Percentiles rank a stretch among this genome's conserved stretches.
These are phyloP conservation scores for Neurospora sublineolata DNA, from an alignment of 495 filamentous ascomycete genomes.

Conservation along the genomic window DNA sequence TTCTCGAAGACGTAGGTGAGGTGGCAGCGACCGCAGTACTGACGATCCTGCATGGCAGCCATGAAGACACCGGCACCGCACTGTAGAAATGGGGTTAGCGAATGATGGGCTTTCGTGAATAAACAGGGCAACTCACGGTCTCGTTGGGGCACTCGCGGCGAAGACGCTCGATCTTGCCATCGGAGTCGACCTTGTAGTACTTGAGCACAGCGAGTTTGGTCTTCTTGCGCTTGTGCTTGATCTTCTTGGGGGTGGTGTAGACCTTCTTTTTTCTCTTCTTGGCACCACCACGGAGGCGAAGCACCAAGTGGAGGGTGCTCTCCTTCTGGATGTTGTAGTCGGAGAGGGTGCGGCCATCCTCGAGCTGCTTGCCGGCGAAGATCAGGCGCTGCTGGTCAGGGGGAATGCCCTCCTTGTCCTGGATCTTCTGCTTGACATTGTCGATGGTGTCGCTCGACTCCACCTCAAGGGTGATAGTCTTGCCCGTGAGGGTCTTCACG, in stretches of 20 bases:
- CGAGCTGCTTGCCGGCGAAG: slow-evolving; percentile 99
- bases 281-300: slow-evolving; percentile 90
- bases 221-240: slow-evolving; percentile 99
- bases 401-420: slow-evolving; percentile 99
- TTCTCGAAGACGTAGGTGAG: slow-evolving; percentile 99
- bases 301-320: slow-evolving; percentile 95
- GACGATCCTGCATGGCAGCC: slow-evolving; percentile 98
- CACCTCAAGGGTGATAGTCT: slow-evolving; percentile 99
- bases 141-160: slow-evolving; percentile 90
- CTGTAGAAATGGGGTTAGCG: slow-evolving; percentile 35
- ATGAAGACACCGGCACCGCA: slow-evolving; percentile 99
- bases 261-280: slow-evolving; percentile 99
- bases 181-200: slow-evolving; percentile 99
- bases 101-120: neutral
- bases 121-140: slow-evolving; percentile 50
- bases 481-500: slow-evolving; percentile 99
- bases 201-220: slow-evolving; percentile 99
- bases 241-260: slow-evolving; percentile 99
- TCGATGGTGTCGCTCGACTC: slow-evolving; percentile 99
- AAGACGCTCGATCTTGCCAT: slow-evolving; percentile 99
- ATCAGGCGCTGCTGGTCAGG: slow-evolving; percentile 99
- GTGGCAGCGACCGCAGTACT: slow-evolving; percentile 99
- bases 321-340: slow-evolving; percentile 99
- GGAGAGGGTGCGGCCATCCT: slow-evolving; percentile 96
- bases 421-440: slow-evolving; percentile 92